These are phyloP conservation scores for Tuber umbilicatum DNA, from an alignment of 495 filamentous ascomycete genomes.

Conservation along the genomic window DNA sequence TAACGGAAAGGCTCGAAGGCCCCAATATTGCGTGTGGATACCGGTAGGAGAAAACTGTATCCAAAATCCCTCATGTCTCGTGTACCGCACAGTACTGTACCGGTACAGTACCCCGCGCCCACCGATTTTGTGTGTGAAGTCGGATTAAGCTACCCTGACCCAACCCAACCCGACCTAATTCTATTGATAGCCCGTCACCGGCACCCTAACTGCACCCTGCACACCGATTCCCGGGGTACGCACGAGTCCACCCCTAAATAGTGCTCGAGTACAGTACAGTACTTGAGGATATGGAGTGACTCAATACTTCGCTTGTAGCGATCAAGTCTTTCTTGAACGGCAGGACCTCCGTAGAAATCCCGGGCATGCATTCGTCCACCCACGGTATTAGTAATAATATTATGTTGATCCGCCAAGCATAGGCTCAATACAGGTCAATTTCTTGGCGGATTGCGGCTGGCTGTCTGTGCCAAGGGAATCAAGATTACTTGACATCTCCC, in stretches of 20 bases:
- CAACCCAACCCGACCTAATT: neutral
- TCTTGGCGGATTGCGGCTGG: no score
- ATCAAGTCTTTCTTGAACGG: neutral
- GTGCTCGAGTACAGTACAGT: neutral
- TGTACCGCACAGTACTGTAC: neutral
- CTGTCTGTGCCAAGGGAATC: no score
- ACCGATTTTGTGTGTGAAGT: neutral
- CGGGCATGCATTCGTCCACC: no score
- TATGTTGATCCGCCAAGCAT: no score
- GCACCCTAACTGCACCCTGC: neutral
- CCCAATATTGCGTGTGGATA: neutral
- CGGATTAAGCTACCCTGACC: neutral
- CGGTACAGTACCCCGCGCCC: no score
- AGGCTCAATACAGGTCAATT: no score
- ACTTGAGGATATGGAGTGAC: neutral
- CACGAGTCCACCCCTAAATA: neutral
- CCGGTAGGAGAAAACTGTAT: neutral
- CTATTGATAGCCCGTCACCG: neutral
- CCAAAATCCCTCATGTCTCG: neutral
- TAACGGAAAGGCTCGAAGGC: neutral
- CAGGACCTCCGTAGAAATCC: no score
- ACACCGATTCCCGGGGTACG: neutral
- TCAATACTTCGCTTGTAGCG: neutral
- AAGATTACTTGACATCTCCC: no score
- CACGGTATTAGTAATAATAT: no score